These are phyloP conservation scores for Microcyclospora tardicrescens DNA, from an alignment of 2,329 filamentous ascomycete genomes.

Conservation along the genomic window DNA sequence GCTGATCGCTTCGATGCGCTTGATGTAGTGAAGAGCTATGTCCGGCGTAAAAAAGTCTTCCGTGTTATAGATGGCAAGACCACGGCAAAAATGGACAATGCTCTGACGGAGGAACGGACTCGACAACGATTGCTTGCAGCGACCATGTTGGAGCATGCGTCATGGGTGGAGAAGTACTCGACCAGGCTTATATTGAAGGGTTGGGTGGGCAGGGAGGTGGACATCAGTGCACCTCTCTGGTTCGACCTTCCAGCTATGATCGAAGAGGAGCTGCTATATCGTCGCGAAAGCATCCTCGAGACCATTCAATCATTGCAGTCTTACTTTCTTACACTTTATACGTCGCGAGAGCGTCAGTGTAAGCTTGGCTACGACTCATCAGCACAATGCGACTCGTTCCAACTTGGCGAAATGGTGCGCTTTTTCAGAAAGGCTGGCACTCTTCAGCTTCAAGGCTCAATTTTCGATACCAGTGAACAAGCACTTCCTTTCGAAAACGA, in stretches of 20 bases:
- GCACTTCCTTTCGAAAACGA: constrained; percentile 45
- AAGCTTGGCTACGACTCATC: constrained; percentile 63
- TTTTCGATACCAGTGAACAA: constrained; percentile 28
- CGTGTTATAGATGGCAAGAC: constrained; percentile 31
- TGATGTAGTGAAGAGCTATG: constrained; percentile 40
- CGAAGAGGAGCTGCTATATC: constrained; percentile 56
- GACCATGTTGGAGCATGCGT: constrained; percentile 49
- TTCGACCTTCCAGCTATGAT: constrained; percentile 59
- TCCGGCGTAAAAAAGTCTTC: constrained; percentile 34
- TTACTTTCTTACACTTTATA: constrained; percentile 56
- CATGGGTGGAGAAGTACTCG: constrained; percentile 48
- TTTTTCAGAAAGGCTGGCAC: constrained; percentile 53
- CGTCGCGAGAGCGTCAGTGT: constrained; percentile 55
- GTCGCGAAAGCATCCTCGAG: constrained; percentile 53
- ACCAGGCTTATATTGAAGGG: constrained; percentile 54
- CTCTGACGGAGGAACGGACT: constrained; percentile 48
- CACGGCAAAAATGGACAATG: constrained; percentile 26
- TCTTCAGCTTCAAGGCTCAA: constrained; percentile 39
- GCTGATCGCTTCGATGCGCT: constrained; percentile 62
- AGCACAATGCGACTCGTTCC: constrained; percentile 60
- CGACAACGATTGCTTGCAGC: constrained; percentile 58
- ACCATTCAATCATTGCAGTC: constrained; percentile 56
- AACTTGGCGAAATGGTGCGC: constrained; percentile 63
- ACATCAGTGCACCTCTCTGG: constrained; percentile 43
- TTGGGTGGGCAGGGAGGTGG: constrained; percentile 42